A percentile compares a stretch with the other conserved stretches of the same genome.
Evolutionary conservation across 2,329 filamentous ascomycete genomes (phyloP).

Genomic region (Colletotrichum simmondsii): DNA sequence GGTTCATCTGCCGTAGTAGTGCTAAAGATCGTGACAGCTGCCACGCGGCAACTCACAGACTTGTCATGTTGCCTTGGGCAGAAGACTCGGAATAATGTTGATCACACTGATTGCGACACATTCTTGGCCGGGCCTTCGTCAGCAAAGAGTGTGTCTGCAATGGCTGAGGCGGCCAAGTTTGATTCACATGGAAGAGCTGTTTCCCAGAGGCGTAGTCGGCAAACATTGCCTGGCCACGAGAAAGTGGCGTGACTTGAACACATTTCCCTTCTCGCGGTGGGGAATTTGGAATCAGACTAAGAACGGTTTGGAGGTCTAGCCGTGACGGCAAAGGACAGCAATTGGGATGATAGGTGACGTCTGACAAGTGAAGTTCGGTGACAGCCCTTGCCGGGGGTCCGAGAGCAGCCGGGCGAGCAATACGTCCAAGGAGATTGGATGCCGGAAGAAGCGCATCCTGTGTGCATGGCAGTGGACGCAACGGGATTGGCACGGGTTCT

Average conservation of each 20-base stretch:
- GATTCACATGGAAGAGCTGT: constrained; percentile 19
- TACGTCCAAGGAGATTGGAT: constrained; percentile 3
- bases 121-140: constrained; percentile 1
- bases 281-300: not conserved
- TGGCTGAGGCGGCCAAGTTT: constrained; percentile 2
- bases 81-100: not conserved
- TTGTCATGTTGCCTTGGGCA: not conserved
- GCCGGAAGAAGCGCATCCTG: too few species aligned
- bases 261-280: not conserved
- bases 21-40: not conserved
- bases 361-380: constrained; percentile 11
- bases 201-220: constrained; percentile 23
- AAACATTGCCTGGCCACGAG: not conserved
- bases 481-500: constrained; percentile 30
- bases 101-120: constrained; percentile 13
- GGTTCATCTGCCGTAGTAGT: not conserved
- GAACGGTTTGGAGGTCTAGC: not conserved
- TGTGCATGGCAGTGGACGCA: not conserved
- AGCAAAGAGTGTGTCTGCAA: not conserved
- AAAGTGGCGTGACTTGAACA: constrained; percentile 15
- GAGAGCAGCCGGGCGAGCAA: not conserved
- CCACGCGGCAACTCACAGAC: not conserved
- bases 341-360: constrained; percentile 24
- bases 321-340: not conserved
- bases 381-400: constrained; percentile 13